Conservation (phyloP, 2,329 filamentous ascomycete genomes). For the Neurospora crassa region DNA sequence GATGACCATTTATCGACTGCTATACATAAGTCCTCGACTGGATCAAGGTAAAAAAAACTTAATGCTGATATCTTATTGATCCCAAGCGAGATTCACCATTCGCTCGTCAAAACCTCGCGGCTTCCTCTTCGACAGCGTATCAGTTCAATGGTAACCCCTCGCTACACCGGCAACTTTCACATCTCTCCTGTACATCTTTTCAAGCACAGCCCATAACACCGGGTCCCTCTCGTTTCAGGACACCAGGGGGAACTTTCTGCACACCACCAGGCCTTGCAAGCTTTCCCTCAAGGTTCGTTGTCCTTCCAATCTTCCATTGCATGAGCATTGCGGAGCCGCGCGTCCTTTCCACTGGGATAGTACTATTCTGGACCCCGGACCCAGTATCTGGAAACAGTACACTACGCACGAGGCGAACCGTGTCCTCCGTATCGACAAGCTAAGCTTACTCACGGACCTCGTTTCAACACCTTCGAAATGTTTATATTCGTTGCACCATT, state of each 20-base stretch:
- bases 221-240: neutral
- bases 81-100: neutral
- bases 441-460: neutral
- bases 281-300: neutral
- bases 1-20: neutral
- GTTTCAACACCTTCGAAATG: neutral
- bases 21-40: neutral
- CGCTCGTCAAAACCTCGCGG: neutral
- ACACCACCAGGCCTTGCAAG: neutral
- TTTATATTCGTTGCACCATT: neutral
- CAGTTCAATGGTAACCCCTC: no score
- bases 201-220: neutral
- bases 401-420: neutral
- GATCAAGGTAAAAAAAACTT: neutral
- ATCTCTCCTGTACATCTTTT: neutral
- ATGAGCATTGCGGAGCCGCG: neutral
- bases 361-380: neutral
- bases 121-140: no score
- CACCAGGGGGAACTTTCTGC: neutral
- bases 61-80: neutral
- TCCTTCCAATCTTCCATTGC: neutral
- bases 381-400: neutral
- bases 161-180: neutral
- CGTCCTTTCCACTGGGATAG: neutral
- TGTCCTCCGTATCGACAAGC: neutral